Percentiles rank a stretch among this genome's conserved stretches.
Conservation (phyloP, 169 alveolate genomes). For the Plasmodium yoelii region DNA sequence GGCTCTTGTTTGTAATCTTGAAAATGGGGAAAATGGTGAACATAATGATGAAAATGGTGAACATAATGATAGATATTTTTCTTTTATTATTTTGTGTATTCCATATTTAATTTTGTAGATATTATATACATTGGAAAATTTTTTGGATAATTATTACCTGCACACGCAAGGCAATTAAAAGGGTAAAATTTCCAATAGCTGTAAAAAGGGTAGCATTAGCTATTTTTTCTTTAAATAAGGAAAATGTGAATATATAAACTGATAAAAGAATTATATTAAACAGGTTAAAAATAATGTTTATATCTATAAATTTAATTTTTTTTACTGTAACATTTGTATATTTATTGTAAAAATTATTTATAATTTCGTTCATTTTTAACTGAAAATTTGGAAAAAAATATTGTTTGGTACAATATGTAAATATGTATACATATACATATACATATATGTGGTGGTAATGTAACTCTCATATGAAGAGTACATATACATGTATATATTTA, state of each 20-base stretch:
- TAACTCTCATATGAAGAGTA: no score
- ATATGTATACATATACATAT: no score
- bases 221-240: conserved; percentile 33
- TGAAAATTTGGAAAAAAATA: no score
- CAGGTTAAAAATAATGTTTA: conserved; percentile 30
- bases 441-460: no score
- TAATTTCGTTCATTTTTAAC: conserved; percentile 20
- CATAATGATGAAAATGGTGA: no score
- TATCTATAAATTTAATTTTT: conserved; percentile 31
- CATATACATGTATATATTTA: no score
- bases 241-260: conserved; percentile 17
- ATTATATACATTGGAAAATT: not conserved
- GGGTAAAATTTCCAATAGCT: conserved; percentile 62
- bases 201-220: conserved; percentile 54
- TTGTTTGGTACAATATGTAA: no score
- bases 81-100: not conserved
- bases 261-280: conserved; percentile 35
- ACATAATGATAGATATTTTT: no score
- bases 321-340: conserved; percentile 25
- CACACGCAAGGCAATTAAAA: conserved; percentile 53
- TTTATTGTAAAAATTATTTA: conserved; percentile 4
- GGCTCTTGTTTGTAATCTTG: conserved; percentile 38
- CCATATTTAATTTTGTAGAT: not conserved
- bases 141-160: conserved; percentile 30
- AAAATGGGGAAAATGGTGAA: no score